Percentiles rank a stretch among this genome's conserved stretches.
These are phyloP conservation scores for Penicillium manginii DNA, from an alignment of 495 filamentous ascomycete genomes.

Conservation along the genomic window DNA sequence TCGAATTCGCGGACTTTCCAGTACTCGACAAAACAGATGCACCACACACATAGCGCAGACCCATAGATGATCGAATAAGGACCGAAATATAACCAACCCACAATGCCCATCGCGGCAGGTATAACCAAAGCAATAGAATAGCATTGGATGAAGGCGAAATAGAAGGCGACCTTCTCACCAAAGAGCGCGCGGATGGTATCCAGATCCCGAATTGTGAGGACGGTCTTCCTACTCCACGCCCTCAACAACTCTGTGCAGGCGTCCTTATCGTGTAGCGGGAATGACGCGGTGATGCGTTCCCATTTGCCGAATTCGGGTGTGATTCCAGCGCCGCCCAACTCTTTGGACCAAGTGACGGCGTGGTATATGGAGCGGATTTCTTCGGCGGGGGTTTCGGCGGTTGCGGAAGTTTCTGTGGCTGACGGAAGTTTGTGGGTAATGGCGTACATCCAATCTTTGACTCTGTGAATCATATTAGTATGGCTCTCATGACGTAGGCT, in stretches of 20 bases:
- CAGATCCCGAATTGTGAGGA: constrained; percentile 73
- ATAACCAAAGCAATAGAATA: constrained; percentile 87
- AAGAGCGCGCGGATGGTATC: constrained; percentile 80
- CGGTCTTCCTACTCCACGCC: constrained; percentile 76
- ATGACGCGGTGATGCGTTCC: constrained; percentile 82
- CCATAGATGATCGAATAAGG: constrained; percentile 83
- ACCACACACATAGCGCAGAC: constrained; percentile 77
- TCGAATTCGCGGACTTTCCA: constrained; percentile 96
- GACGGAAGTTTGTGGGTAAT: constrained; percentile 75
- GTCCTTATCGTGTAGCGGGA: constrained; percentile 82
- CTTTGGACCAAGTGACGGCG: constrained; percentile 77
- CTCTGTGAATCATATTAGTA: constrained; percentile 47
- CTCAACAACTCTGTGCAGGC: constrained; percentile 89
- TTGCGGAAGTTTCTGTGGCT: constrained; percentile 47
- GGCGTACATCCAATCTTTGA: constrained; percentile 93
- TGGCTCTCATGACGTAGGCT: too few species aligned
- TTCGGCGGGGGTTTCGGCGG: constrained; percentile 81
- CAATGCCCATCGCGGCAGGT: constrained; percentile 75
- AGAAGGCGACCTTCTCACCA: constrained; percentile 92
- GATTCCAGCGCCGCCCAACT: constrained; percentile 88
- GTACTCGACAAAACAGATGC: constrained; percentile 87
- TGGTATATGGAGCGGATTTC: constrained; percentile 87
- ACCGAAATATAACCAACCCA: constrained; percentile 77
- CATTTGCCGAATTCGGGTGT: constrained; percentile 78
- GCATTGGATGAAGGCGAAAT: constrained; percentile 92